phyloP scores from a whole-genome alignment of 2,329 filamentous ascomycete species.

The Diaporthe batatas region DNA sequence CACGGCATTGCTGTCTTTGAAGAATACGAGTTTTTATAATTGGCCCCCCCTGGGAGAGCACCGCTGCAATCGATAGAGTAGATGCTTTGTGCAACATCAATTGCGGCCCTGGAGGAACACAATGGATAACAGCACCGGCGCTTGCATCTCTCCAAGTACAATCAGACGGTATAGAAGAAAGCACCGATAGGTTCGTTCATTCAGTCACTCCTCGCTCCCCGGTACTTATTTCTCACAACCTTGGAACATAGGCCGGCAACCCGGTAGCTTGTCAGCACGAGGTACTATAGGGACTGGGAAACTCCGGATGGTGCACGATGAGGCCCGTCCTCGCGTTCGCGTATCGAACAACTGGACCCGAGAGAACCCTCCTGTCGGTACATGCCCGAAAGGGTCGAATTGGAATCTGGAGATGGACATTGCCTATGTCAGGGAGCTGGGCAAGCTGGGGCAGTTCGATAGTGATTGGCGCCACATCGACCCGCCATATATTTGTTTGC shows the following conservation, averaged over 20 bases:
- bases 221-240: background rate
- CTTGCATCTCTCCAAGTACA: background rate
- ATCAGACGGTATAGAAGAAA: background rate
- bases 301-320: conserved; percentile 14
- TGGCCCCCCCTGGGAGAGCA: conserved; percentile 40
- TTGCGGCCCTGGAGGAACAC: conserved; percentile 17
- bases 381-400: conserved; percentile 35
- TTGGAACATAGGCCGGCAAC: background rate
- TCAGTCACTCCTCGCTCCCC: background rate
- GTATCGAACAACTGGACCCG: conserved; percentile 34
- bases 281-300: background rate
- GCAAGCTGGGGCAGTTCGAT: conserved; percentile 6
- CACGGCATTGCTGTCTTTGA: conserved; percentile 39
- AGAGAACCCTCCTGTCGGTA: conserved; percentile 37
- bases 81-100: conserved; percentile 34
- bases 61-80: conserved; percentile 31
- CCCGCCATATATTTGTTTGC: conserved; percentile 35
- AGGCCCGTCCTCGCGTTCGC: conserved; percentile 35
- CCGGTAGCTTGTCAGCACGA: background rate
- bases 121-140: background rate
- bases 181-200: background rate
- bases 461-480: conserved; percentile 34
- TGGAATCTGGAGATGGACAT: conserved; percentile 34
- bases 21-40: conserved; percentile 43
- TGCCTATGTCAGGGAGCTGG: conserved; percentile 34